phyloP scores from a whole-genome alignment of 371 early-diverging fungal genomes.

The Mortierella sp. region DNA sequence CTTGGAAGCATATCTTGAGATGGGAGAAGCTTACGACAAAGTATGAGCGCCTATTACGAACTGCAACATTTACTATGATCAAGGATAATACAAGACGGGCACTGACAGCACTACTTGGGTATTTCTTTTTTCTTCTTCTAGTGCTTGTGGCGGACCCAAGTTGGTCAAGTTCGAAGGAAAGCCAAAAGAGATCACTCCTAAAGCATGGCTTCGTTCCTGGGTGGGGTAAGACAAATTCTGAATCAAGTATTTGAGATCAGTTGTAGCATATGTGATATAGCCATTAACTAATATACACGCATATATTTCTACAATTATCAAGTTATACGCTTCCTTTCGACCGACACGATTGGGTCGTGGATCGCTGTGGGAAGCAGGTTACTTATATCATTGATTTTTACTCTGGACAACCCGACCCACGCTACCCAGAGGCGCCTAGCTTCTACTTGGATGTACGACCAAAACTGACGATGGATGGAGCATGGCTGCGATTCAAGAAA shows the following conservation, averaged over 20 bases:
- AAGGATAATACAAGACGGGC: not conserved
- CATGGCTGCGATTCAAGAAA: constrained; percentile 49
- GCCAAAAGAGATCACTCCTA: constrained; percentile 87
- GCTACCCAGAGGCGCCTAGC: constrained; percentile 68
- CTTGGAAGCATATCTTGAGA: constrained; percentile 90
- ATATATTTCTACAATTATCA: not conserved
- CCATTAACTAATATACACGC: not conserved
- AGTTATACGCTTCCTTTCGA: constrained; percentile 90
- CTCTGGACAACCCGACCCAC: constrained; percentile 74
- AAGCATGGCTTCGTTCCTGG: constrained; percentile 80
- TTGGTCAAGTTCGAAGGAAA: constrained; percentile 89
- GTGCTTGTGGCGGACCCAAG: constrained; percentile 76
- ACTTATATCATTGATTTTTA: constrained; percentile 98
- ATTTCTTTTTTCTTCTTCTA: constrained; percentile 31
- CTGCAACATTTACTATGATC: not conserved
- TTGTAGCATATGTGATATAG: not conserved
- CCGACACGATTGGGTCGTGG: constrained; percentile 97
- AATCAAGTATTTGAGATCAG: not conserved
- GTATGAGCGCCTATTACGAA: constrained; percentile 55
- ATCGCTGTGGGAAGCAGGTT: constrained; percentile 92
- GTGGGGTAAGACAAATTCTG: constrained; percentile 69
- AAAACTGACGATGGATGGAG: constrained; percentile 39
- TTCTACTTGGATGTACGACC: constrained; percentile 95
- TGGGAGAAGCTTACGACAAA: constrained; percentile 85
- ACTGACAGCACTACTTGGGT: not conserved